Evolutionary conservation across 2,329 filamentous ascomycete genomes (phyloP).

Genomic region (Ceratocystis alfenasii): DNA sequence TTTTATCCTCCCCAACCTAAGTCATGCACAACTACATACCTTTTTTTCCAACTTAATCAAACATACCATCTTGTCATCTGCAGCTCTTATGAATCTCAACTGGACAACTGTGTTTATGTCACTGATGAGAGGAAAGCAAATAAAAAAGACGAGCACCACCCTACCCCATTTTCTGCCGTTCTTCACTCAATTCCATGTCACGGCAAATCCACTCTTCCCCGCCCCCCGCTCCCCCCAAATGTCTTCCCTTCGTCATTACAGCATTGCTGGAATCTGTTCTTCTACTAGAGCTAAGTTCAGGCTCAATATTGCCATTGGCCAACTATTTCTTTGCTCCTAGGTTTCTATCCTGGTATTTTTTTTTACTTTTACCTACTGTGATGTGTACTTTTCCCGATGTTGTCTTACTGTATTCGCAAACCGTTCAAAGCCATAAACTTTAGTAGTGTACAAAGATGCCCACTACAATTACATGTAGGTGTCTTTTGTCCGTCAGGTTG

Average conservation of each 20-base stretch:
- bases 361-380: neutral
- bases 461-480: too few relatives aligned
- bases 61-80: constrained; percentile 12
- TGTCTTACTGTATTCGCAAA: too few relatives aligned
- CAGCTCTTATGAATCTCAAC: neutral
- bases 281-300: neutral
- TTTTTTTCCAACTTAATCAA: constrained; percentile 17
- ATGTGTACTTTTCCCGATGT: neutral
- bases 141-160: too few relatives aligned
- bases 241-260: neutral
- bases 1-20: constrained; percentile 2
- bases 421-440: too few relatives aligned
- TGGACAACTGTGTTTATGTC: neutral
- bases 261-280: neutral
- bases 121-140: neutral
- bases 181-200: too few relatives aligned
- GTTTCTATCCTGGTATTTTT: neutral
- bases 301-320: neutral
- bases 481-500: neutral
- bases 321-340: neutral
- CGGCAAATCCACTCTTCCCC: too few relatives aligned
- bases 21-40: constrained; percentile 14
- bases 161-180: too few relatives aligned
- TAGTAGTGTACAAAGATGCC: too few relatives aligned
- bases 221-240: too few relatives aligned